These are phyloP conservation scores for Acanthamoeba castellanii DNA, from an alignment of 208 protist genomes.

Conservation along the genomic window DNA sequence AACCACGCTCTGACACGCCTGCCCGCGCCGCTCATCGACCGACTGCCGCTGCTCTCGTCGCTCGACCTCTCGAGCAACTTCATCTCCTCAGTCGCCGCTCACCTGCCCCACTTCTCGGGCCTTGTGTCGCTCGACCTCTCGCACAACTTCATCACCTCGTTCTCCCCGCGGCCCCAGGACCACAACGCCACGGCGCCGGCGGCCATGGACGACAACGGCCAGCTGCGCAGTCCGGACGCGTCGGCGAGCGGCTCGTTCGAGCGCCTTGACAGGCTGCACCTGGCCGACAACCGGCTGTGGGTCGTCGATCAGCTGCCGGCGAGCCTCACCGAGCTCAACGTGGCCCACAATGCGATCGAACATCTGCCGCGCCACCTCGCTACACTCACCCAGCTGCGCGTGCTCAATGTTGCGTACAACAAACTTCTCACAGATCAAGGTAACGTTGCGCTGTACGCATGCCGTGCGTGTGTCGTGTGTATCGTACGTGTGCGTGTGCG, in stretches of 20 bases:
- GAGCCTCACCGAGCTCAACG: background rate
- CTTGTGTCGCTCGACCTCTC: background rate
- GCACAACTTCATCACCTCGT: constrained; percentile 4
- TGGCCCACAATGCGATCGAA: constrained; percentile 6
- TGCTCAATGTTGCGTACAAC: background rate
- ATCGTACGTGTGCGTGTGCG: no score
- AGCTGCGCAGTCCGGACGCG: no score
- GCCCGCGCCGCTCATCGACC: background rate
- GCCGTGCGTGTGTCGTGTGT: background rate
- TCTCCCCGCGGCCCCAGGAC: background rate
- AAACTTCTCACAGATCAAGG: background rate
- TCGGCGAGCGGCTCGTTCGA: background rate
- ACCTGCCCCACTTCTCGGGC: background rate
- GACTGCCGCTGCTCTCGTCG: background rate
- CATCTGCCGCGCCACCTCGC: background rate
- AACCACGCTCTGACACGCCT: background rate
- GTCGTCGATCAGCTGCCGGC: background rate
- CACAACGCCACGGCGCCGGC: background rate
- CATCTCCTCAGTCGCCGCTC: background rate
- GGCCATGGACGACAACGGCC: background rate
- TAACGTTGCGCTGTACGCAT: background rate
- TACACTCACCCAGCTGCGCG: background rate
- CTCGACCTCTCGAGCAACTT: constrained; percentile 13
- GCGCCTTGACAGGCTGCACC: background rate
- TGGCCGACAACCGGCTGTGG: background rate